phyloP scores from a whole-genome alignment of 352 stramenopile genomes.

The Phytophthora rubi region DNA sequence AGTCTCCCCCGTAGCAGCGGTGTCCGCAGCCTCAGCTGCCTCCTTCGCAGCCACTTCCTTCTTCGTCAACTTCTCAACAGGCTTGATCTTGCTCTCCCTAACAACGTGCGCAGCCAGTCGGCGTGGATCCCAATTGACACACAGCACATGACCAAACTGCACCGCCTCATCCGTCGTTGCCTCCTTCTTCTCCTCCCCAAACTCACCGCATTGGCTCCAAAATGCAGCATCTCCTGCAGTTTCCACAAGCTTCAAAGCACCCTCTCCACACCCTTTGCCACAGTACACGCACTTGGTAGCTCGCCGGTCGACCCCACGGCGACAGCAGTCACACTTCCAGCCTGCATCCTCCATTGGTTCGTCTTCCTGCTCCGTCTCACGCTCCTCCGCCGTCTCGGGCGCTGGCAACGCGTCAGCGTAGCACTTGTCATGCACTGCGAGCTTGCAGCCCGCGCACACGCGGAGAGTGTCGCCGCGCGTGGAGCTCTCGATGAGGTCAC shows the following conservation, averaged over 20 bases:
- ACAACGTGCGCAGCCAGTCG: conserved; percentile 31
- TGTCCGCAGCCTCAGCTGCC: background rate
- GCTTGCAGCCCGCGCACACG: conserved; percentile 41
- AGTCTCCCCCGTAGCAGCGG: background rate
- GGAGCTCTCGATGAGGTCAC: conserved; percentile 12
- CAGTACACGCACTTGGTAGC: conserved; percentile 49
- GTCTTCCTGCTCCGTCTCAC: background rate
- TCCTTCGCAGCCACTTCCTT: conserved; percentile 18
- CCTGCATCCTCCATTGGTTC: background rate
- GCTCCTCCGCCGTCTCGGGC: background rate
- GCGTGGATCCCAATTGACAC: conserved; percentile 57
- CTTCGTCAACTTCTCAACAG: conserved; percentile 22
- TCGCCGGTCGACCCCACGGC: conserved; percentile 22
- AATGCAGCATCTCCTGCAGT: conserved; percentile 20
- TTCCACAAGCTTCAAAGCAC: conserved; percentile 43
- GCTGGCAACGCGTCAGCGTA: conserved; percentile 26
- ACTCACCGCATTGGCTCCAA: conserved; percentile 21
- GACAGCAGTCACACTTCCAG: conserved; percentile 60
- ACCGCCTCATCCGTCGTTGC: background rate
- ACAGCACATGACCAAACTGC: conserved; percentile 54
- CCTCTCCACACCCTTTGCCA: conserved; percentile 30
- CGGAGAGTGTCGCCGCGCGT: conserved; percentile 16
- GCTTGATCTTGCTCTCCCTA: conserved; percentile 31
- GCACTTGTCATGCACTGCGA: conserved; percentile 46
- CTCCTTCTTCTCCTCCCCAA: conserved; percentile 1